A percentile compares a stretch with the other conserved stretches of the same genome.
phyloP scores from a whole-genome alignment of 441 rosid species.

The Euphorbia celastroides region DNA sequence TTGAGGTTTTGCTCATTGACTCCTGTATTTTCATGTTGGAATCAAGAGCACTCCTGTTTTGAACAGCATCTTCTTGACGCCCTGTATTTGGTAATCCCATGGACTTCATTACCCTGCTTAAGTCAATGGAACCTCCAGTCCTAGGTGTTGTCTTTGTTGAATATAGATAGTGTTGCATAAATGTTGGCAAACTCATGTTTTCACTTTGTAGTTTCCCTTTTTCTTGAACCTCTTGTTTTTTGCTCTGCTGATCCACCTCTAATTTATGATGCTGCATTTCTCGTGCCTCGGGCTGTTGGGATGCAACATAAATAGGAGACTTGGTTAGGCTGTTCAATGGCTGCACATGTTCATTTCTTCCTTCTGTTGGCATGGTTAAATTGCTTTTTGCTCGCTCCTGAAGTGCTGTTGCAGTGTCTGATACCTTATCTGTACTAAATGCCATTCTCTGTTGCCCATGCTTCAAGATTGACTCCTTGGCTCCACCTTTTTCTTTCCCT shows the following conservation, averaged over 20 bases:
- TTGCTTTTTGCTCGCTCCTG: conserved; percentile 24
- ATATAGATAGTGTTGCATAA: conserved; percentile 19
- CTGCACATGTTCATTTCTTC: conserved; percentile 23
- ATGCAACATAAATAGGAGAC: conserved; percentile 20
- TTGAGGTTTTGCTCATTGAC: conserved; percentile 18
- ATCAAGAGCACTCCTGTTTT: conserved; percentile 19
- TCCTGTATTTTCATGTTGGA: conserved; percentile 19
- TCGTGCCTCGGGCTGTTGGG: conserved; percentile 29
- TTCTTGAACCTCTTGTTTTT: conserved; percentile 35
- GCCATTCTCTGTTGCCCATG: conserved; percentile 32
- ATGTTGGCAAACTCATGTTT: conserved; percentile 25
- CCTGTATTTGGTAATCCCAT: conserved; percentile 20
- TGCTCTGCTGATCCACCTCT: conserved; percentile 27
- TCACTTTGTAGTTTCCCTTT: conserved; percentile 32
- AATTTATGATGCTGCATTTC: conserved; percentile 24
- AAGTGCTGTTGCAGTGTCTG: conserved; percentile 21
- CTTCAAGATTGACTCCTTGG: conserved; percentile 24
- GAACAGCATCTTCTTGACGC: conserved; percentile 22
- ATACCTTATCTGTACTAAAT: conserved; percentile 21
- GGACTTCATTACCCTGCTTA: conserved; percentile 21
- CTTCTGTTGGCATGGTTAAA: conserved; percentile 26
- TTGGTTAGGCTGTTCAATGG: conserved; percentile 27
- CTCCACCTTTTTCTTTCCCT: conserved; percentile 19
- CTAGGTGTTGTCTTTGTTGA: conserved; percentile 31
- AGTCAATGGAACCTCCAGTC: too few relatives aligned